A percentile compares a stretch with the other conserved stretches of the same genome.
These are phyloP conservation scores for Taphrina wiesneri DNA, from an alignment of 1,139 yeast genomes.

Conservation along the genomic window DNA sequence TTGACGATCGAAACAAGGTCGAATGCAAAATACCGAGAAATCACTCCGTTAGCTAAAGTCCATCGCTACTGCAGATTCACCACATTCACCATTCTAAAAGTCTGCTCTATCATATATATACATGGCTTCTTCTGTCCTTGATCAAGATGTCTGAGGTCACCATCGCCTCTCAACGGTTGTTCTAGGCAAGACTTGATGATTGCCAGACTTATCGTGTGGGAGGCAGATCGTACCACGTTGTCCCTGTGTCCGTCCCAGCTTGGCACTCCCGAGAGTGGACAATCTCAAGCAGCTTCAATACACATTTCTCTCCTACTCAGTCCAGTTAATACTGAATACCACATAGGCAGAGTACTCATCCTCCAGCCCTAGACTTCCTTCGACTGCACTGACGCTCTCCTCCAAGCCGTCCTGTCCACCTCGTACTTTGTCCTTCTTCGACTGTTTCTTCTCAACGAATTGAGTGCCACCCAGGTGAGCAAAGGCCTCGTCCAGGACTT, in stretches of 20 bases:
- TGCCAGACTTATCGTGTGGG: too few relatives aligned
- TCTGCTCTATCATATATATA: not conserved
- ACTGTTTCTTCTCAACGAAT: constrained; percentile 5
- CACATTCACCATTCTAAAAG: not conserved
- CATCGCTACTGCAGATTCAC: not conserved
- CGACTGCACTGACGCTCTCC: constrained; percentile 34
- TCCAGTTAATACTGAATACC: constrained; percentile 22
- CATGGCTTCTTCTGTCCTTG: not conserved
- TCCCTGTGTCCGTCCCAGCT: too few relatives aligned
- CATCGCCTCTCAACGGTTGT: too few relatives aligned
- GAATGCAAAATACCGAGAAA: not conserved
- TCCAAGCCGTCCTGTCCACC: constrained; percentile 33
- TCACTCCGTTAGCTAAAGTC: not conserved
- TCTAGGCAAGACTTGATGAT: too few relatives aligned
- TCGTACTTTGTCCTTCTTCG: constrained; percentile 11
- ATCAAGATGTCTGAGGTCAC: too few relatives aligned
- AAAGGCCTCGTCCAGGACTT: constrained; percentile 25
- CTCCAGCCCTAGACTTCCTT: constrained; percentile 31
- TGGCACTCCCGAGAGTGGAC: not conserved
- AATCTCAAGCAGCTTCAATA: too few relatives aligned
- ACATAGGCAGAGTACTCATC: constrained; percentile 33
- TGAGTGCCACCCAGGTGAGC: constrained; percentile 20
- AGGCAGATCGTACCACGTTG: too few relatives aligned
- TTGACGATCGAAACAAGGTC: too few relatives aligned
- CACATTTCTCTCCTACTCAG: not conserved